phyloP scores from a whole-genome alignment of 2,329 filamentous ascomycete species.

The Alternaria brassicae region DNA sequence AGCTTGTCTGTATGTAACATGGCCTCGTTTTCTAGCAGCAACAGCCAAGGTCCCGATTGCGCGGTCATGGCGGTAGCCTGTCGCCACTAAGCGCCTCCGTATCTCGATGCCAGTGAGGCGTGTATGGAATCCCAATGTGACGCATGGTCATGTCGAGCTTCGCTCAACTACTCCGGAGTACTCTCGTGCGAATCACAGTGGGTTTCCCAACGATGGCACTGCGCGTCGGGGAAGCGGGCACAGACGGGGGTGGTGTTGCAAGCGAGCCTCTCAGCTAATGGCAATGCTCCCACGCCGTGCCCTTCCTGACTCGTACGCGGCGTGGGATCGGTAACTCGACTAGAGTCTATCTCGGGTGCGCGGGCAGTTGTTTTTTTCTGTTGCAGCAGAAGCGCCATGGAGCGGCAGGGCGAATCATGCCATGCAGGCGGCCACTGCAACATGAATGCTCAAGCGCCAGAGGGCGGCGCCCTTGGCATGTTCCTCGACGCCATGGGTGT shows the following conservation, averaged over 20 bases:
- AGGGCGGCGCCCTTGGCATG: constrained; percentile 11
- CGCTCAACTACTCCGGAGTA: neutral
- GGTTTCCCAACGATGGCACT: constrained; percentile 8
- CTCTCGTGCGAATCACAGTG: constrained; percentile 13
- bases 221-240: constrained; percentile 44
- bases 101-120: constrained; percentile 25
- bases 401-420: constrained; percentile 41
- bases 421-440: constrained; percentile 36
- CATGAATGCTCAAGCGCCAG: constrained; percentile 37
- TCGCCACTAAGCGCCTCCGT: constrained; percentile 31
- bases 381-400: constrained; percentile 36
- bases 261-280: constrained; percentile 34
- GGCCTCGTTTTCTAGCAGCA: constrained; percentile 45
- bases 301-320: constrained; percentile 29
- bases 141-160: constrained; percentile 28
- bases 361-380: constrained; percentile 42
- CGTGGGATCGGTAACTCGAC: constrained; percentile 34
- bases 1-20: constrained; percentile 43
- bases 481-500: constrained; percentile 32
- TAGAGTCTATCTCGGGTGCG: constrained; percentile 28
- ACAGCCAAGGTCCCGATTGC: constrained; percentile 40
- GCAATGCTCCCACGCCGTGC: constrained; percentile 17
- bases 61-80: constrained; percentile 34
- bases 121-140: constrained; percentile 27
- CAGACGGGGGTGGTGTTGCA: constrained; percentile 23